Evolutionary conservation across 768 basidiomycete genomes (phyloP), one percentile per base, ranked within the genome.

Genomic region (Boletellus emodensis): DNA sequence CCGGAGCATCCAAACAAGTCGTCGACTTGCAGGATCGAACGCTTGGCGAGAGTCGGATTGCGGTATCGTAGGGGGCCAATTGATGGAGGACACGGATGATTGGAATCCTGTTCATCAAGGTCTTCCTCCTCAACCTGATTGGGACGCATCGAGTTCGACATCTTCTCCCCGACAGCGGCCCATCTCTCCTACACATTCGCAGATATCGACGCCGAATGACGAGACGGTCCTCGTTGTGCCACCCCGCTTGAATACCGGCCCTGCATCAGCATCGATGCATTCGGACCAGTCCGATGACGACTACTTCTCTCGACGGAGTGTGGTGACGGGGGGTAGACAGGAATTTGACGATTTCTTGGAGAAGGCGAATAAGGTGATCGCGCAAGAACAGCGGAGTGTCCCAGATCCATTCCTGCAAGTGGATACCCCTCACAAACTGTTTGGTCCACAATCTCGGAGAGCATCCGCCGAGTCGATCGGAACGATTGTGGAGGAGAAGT

Each of bases 391-490:
- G 53, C 79, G 76, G 43, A 75, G 86, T 64, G 81, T 79, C 1
- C 88, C 89, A 0, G 94, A 95, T 72, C 94, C 93, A 1, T 94
- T 94, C 76, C 67, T 93, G 39, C 62, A 61, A 15, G 39, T 44
- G 11, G 88, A 92, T 33, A 72, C 81, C 8, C 90, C 90, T 9
- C 74, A 70, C 28, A 78, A 79, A 53, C 90, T 92, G 1, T 94
- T 95, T 68, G 89, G 89, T 46, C 58, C 73, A 11, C 89, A 92
- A 64, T 91, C 88, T 37, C 79, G 92, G 6, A 78, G 81, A 6
- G 84, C 85, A 0, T 94, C 91, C 1, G 83, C 87, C n/a, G 94
- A 95, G 61, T 93, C 91, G 6, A 94, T 95, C 49, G 83, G 88
- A 13, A 87, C 90, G 4, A 92, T 95, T 46, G 86, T 92, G 28